Evolutionary conservation across 768 basidiomycete genomes (phyloP), one percentile per base, ranked within the genome.

Genomic region (Rhizopogon rudus): DNA sequence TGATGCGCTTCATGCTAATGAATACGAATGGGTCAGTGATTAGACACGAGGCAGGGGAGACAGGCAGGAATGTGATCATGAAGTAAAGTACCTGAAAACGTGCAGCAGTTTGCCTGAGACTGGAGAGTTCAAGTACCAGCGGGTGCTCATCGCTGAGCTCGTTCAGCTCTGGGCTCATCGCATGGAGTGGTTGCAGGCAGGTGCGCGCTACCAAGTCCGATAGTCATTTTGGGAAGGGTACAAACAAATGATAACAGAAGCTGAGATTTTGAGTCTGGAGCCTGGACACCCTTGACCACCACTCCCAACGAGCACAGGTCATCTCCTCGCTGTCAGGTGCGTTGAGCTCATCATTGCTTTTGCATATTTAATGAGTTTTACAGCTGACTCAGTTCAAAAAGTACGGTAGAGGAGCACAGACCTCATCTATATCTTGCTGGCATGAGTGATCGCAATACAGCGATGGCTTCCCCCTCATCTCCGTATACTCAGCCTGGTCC

Each of bases 1-100:
- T 72, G 63, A 61, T 88, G 81, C 5, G 86, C 81, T 71, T 90
- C 88, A 68, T 88, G 83, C 88, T 90, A 22, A 25, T 29, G 31
- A 52, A 52, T 2, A 25, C 20, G 45, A 9, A 8, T 29, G 3
- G 25, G 16, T 52, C n/a, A 37, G 54, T 12, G 25, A 37, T 37
- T 37, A 37, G 35, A 37, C 35, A 37, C 12, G 22, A 33, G 54
- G 41, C 16, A 20, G 16, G 22, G 5, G 51, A 28, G 14, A 52
- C 4, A 25, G 25, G 25, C 35, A 22, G 5, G 22, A 22, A 40
- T 50, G 20, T 20, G 20, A 20, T 20, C 20, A 20, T 20, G 20
- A 2, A 0, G 1, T 5, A 1, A 63, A 35, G 67, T 67, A 77
- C 81, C 78, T 83, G 81, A 56, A 80, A 81, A 13, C 73, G 75